These are phyloP conservation scores for Yamadazyma sp. DNA, from an alignment of 805 yeast genomes.

Conservation along the genomic window DNA sequence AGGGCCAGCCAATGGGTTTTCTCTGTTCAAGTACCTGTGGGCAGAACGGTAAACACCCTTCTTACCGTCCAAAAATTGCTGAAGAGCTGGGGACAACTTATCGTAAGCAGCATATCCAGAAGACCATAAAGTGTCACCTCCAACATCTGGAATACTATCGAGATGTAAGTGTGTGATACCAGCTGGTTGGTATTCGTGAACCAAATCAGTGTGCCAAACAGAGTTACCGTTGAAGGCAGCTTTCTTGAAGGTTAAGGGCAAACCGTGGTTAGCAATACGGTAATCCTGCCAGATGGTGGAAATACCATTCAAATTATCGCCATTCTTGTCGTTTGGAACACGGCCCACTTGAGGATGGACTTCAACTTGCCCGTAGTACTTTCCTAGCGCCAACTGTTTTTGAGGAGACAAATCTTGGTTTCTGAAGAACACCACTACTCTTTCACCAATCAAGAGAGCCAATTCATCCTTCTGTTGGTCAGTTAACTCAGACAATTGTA, in stretches of 20 bases:
- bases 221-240: slow-evolving; percentile 32
- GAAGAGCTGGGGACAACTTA: slow-evolving; percentile 50
- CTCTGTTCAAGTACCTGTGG: slow-evolving; percentile 41
- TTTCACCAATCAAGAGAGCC: slow-evolving; percentile 29
- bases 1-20: slow-evolving; percentile 46
- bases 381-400: slow-evolving; percentile 27
- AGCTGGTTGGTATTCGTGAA: slow-evolving; percentile 35
- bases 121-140: slow-evolving; percentile 57
- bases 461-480: slow-evolving; percentile 29
- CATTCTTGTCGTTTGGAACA: slow-evolving; percentile 18
- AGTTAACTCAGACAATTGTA: slow-evolving; percentile 26
- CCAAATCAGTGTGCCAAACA: slow-evolving; percentile 37
- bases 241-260: slow-evolving; percentile 28
- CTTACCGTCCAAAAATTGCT: slow-evolving; percentile 52
- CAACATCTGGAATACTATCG: slow-evolving; percentile 43
- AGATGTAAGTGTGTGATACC: slow-evolving; percentile 38
- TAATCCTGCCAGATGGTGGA: slow-evolving; percentile 43
- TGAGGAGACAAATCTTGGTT: slow-evolving; percentile 31
- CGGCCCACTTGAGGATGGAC: slow-evolving; percentile 26
- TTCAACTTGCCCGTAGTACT: slow-evolving; percentile 29
- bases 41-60: slow-evolving; percentile 43
- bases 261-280: slow-evolving; percentile 25
- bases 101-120: slow-evolving; percentile 60
- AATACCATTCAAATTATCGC: slow-evolving; percentile 27
- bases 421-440: slow-evolving; percentile 31